Base-by-base conservation (phyloP, 2,329 filamentous ascomycete species). In the Pyricularia grisea region DNA sequence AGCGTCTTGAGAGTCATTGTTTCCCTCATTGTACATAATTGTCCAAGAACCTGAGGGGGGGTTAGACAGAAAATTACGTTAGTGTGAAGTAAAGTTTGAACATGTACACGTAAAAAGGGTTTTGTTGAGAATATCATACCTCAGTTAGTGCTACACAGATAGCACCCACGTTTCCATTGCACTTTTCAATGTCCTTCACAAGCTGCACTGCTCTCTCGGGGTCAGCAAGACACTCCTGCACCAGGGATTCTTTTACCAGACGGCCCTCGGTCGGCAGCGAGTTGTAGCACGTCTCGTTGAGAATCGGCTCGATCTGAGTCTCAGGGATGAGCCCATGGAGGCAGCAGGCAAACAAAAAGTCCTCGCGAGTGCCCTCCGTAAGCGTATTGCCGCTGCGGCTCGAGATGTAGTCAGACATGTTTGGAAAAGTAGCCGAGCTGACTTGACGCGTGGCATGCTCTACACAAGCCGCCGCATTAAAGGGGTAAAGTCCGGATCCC, bases 301-400 rank as follows among this genome's bases (percentile, higher is more conserved):
- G 81, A 11, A 99, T 85, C 4, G 87, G 86, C 75, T 94, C 89
- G 20, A 97, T 92, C 67, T 90, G 91, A 42, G 88, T 84, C 72
- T 93, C 89, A 0, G 89, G 87, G 28, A 98, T 89, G n/a, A 99
- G 82, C 0, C 89, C 88, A 77, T 98, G 94, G 58, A 97, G 84
- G 68, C 92, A 92, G 76, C 95, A 99, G 0, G 94, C 90, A 72
- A 96, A 95, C 60, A 97, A 87, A 73, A 98, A 98, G 71, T 97
- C 86, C 70, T 88, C 85, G 20, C 86, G 81, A 11, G 87, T 85
- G 61, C 83, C 86, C 69, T 88, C 85, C 0, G 86, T 87, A 69
- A 87, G 85, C 0, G 83, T 83, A 69, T 84, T 87, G 70, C 81
- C 84, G 65, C 80, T 84, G 58, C 67, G 55, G 68, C 85, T 84